Base-by-base conservation (phyloP, 371 early-diverging fungal species). In the Lichtheimia hyalospora region DNA sequence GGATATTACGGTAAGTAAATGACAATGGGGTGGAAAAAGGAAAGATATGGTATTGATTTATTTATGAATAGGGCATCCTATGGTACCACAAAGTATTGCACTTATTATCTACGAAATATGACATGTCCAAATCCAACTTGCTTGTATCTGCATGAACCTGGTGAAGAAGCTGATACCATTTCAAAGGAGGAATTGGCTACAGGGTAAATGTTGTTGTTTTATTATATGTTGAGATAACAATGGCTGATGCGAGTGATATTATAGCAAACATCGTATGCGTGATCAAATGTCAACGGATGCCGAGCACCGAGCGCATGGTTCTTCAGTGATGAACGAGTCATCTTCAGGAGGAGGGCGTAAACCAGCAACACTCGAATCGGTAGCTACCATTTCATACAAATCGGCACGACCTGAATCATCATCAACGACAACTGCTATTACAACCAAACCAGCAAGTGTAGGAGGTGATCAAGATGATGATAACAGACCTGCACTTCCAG, bases 81-180 rank as follows among this genome's bases (percentile, higher is more conserved):
- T 79, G 99, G 99, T 24, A 96, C 97, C 15, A 98, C 97, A 40
- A 96, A 97, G 72, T 98, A 98, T 71, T 98, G 99, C 71, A 89
- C 96, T 10, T 94, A 91, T 69, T 98, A 92, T 70, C 75, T 98
- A 46, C 90, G 94, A 23, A 91, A 89, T 63, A 90, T 92, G 76
- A 71, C 85, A 2, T 98, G 99, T 69, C 96, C 92, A 63, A 96
- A 95, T 66, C 89, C 93, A 10, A 88, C 85, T 12, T 98, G 99
- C 71, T 87, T 94, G 80, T 96, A 94, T 66, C 70, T 97, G 53
- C 99, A 98, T 74, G 97, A 97, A 68, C 93, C 91, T 23, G 96
- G 94, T 1, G 95, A 96, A 62, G 96, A 95, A 59, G 94, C 93
- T 14, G 86, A 86, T 59, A 85, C 84, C 13, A 85, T 79, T 50